phyloP scores from a whole-genome alignment of 225 moss, liverwort and hornwort species.

The Neckera pumila region DNA sequence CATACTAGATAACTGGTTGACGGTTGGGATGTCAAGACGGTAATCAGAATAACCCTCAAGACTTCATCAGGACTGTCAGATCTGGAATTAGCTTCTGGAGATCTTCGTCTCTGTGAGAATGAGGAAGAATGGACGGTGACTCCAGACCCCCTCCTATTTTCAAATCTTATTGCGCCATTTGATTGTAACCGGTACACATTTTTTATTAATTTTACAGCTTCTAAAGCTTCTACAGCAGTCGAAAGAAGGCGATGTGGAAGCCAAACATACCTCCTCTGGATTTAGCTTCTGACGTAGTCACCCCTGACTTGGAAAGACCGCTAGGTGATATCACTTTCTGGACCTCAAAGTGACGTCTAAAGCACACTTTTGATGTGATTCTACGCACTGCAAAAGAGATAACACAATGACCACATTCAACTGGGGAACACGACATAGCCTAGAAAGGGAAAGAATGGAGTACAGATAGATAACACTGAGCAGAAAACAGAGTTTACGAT shows the following conservation, averaged over 20 bases:
- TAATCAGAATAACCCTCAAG: background rate
- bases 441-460: background rate
- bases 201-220: background rate
- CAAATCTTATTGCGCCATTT: background rate
- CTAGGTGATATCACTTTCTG: slow-evolving; percentile 4
- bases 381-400: slow-evolving; percentile 27
- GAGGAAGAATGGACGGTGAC: background rate
- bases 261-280: slow-evolving; percentile 7
- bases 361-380: slow-evolving; percentile 29
- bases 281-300: slow-evolving; percentile 24
- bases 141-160: background rate
- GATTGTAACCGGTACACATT: background rate
- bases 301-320: slow-evolving; percentile 17
- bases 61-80: background rate
- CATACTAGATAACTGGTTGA: too few relatives aligned
- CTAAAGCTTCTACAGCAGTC: background rate
- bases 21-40: background rate
- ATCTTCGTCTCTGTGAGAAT: background rate
- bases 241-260: background rate
- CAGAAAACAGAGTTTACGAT: background rate
- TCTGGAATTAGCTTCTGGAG: background rate
- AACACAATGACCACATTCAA: background rate
- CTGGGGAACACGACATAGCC: background rate
- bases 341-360: slow-evolving; percentile 27
- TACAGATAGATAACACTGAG: background rate